Conservation (phyloP, 371 early-diverging fungal genomes). For the Fennellomyces sp. region DNA sequence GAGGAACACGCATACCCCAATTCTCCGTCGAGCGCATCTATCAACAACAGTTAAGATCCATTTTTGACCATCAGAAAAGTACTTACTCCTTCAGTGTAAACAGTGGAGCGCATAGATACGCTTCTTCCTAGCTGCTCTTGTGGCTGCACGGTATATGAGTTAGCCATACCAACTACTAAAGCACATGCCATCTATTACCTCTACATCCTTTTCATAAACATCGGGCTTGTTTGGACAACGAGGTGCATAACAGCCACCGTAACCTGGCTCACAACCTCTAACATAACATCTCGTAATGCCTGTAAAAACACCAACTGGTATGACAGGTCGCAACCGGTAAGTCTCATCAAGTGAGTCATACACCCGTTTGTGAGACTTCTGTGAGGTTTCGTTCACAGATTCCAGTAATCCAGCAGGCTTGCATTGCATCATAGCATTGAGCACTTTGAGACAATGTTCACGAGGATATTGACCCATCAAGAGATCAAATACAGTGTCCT, state of each 20-base stretch:
- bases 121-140: constrained; percentile 9
- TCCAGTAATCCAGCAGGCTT: constrained; percentile 24
- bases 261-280: constrained; percentile 14
- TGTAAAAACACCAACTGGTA: constrained; percentile 19
- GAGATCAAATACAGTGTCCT: constrained; percentile 3
- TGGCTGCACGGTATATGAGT: neutral
- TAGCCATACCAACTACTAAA: neutral
- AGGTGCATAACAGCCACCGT: constrained; percentile 28
- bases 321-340: constrained; percentile 8
- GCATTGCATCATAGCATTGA: constrained; percentile 21
- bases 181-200: constrained; percentile 7
- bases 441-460: constrained; percentile 15
- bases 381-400: constrained; percentile 18
- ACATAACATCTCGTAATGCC: constrained; percentile 22
- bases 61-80: neutral
- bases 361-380: constrained; percentile 10
- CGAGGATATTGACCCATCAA: neutral
- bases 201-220: constrained; percentile 9
- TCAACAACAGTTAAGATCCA: neutral
- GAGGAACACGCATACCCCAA: constrained; percentile 67
- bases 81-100: constrained; percentile 14
- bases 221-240: constrained; percentile 24
- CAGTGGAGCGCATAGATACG: constrained; percentile 5
- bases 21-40: constrained; percentile 10
- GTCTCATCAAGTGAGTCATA: constrained; percentile 21